These are phyloP conservation scores for Somion occarium DNA, from an alignment of 1,284 basidiomycete species.

Conservation along the genomic window DNA sequence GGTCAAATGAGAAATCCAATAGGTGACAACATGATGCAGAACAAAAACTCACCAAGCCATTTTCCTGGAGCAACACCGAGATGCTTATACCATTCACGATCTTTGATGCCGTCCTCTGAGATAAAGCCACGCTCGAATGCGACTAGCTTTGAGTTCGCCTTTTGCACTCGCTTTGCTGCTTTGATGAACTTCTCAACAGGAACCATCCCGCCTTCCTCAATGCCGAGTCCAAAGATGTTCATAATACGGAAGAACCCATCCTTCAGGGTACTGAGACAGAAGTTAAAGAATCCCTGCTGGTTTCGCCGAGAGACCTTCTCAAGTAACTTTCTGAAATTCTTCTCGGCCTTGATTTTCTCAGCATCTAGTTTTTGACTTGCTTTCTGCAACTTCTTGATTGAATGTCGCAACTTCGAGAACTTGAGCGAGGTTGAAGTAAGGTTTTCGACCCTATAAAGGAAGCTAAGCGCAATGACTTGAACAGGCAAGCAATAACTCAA, in stretches of 20 bases:
- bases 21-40: not conserved
- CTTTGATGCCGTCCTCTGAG: conserved; percentile 70
- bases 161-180: conserved; percentile 58
- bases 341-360: conserved; percentile 38
- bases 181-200: conserved; percentile 38
- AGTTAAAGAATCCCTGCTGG: not conserved
- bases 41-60: conserved; percentile 63
- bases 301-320: conserved; percentile 24
- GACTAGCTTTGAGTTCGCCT: conserved; percentile 67
- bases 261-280: conserved; percentile 13
- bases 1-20: not conserved
- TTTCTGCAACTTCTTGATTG: conserved; percentile 45
- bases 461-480: not conserved
- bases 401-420: conserved; percentile 32
- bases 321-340: conserved; percentile 26
- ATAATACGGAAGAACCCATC: conserved; percentile 13
- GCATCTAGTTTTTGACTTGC: conserved; percentile 54
- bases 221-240: not conserved
- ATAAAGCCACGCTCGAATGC: conserved; percentile 86
- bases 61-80: conserved; percentile 87
- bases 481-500: conserved; percentile 14
- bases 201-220: conserved; percentile 4
- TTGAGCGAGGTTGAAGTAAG: conserved; percentile 21
- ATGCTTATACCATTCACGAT: conserved; percentile 83
- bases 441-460: conserved; percentile 25